Conservation (phyloP, 139 green algal genomes). For the Chlorella sp. region DNA sequence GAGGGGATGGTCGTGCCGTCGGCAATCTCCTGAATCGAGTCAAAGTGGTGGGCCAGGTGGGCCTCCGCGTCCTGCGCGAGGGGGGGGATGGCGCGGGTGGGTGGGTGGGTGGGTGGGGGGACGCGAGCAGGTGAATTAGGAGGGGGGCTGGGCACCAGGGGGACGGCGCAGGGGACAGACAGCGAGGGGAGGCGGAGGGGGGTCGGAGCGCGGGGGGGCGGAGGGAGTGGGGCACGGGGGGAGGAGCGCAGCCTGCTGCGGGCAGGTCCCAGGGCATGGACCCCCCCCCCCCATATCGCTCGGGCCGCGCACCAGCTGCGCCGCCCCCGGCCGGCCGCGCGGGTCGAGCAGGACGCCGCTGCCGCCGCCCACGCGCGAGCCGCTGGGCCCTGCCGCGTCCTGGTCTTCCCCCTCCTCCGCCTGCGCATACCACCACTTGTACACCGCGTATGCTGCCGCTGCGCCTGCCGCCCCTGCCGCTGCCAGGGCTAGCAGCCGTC, state of each 20-base stretch:
- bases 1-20: conserved; percentile 71
- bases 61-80: conserved; percentile 18
- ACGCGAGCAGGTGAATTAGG: not conserved
- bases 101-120: not conserved
- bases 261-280: no score
- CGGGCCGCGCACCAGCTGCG: not conserved
- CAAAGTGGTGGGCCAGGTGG: conserved; percentile 61
- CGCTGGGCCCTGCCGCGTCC: not conserved
- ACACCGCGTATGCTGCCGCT: conserved; percentile 26
- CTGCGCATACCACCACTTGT: conserved; percentile 13
- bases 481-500: conserved; percentile 2
- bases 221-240: no score
- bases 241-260: no score
- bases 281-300: no score
- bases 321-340: not conserved
- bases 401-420: not conserved
- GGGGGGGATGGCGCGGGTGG: not conserved
- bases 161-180: not conserved
- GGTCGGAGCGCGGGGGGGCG: not conserved
- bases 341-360: conserved; percentile 18
- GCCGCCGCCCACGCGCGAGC: not conserved
- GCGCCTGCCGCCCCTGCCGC: conserved; percentile 19
- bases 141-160: not conserved
- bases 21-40: conserved; percentile 71
- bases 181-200: not conserved